These are phyloP conservation scores for Candida stauntonica DNA, from an alignment of 805 yeast species.

Conservation along the genomic window DNA sequence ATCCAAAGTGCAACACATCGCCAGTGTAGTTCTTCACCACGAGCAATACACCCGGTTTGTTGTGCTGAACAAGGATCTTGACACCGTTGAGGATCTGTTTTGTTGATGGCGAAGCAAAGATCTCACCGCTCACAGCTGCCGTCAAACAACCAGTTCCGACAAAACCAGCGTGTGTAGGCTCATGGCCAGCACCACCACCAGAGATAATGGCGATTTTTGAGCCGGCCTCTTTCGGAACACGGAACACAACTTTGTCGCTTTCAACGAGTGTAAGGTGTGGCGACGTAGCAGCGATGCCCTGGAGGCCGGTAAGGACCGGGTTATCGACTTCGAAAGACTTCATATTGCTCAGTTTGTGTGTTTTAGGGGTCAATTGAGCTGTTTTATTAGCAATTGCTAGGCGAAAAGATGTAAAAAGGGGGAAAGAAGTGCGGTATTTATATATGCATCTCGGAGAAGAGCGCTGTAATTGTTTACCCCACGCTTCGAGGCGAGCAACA, in stretches of 20 bases:
- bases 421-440: no score
- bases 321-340: conserved; percentile 38
- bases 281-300: conserved; percentile 35
- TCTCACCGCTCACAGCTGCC: conserved; percentile 85
- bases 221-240: conserved; percentile 29
- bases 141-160: conserved; percentile 80
- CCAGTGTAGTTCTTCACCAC: conserved; percentile 94
- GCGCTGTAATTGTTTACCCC: no score
- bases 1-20: conserved; percentile 87
- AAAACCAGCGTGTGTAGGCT: conserved; percentile 89
- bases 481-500: no score
- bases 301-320: conserved; percentile 34
- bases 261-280: conserved; percentile 34
- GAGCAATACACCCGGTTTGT: conserved; percentile 63
- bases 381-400: no score
- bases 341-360: conserved; percentile 15
- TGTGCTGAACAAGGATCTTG: conserved; percentile 33
- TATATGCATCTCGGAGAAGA: no score
- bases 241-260: conserved; percentile 35
- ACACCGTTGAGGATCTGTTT: conserved; percentile 75
- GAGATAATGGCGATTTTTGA: conserved; percentile 66
- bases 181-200: conserved; percentile 97
- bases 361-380: no score
- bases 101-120: conserved; percentile 95
- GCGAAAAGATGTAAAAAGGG: no score